Conservation (phyloP, 164 flowering plant species). For the Aristolochia contorta region DNA sequence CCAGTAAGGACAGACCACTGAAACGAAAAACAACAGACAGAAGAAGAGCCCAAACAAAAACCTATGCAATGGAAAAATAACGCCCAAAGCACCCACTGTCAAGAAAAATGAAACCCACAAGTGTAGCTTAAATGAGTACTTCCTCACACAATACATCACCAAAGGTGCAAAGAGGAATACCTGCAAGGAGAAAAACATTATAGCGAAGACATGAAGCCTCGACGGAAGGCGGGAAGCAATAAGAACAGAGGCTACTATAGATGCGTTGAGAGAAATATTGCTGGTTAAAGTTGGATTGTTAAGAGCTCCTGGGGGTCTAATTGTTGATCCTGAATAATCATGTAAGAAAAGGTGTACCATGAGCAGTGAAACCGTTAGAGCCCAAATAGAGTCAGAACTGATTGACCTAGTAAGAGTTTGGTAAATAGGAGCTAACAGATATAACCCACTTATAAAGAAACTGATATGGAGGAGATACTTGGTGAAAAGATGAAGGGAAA, state of each 20-base stretch:
- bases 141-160: conserved; percentile 67
- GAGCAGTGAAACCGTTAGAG: conserved; percentile 57
- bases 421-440: conserved; percentile 74
- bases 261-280: conserved; percentile 82
- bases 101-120: conserved; percentile 56
- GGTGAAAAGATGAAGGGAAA: conserved; percentile 42
- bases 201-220: conserved; percentile 71
- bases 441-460: conserved; percentile 68
- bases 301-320: conserved; percentile 60
- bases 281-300: conserved; percentile 67
- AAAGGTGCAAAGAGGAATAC: conserved; percentile 90
- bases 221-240: conserved; percentile 92
- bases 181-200: conserved; percentile 83
- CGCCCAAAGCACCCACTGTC: conserved; percentile 41
- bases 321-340: conserved; percentile 73
- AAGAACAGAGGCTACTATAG: conserved; percentile 86
- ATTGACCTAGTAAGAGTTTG: conserved; percentile 83
- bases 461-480: conserved; percentile 55
- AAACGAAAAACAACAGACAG: conserved; percentile 54
- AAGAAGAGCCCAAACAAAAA: conserved; percentile 46
- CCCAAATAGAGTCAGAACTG: conserved; percentile 94
- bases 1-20: conserved; percentile 85
- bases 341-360: conserved; percentile 85
- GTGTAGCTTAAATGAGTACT: conserved; percentile 59
- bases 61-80: conserved; percentile 43